A percentile compares a stretch with the other conserved stretches of the same genome.
Conservation (phyloP, 208 protist genomes). For the Wallacemonas sp. region DNA sequence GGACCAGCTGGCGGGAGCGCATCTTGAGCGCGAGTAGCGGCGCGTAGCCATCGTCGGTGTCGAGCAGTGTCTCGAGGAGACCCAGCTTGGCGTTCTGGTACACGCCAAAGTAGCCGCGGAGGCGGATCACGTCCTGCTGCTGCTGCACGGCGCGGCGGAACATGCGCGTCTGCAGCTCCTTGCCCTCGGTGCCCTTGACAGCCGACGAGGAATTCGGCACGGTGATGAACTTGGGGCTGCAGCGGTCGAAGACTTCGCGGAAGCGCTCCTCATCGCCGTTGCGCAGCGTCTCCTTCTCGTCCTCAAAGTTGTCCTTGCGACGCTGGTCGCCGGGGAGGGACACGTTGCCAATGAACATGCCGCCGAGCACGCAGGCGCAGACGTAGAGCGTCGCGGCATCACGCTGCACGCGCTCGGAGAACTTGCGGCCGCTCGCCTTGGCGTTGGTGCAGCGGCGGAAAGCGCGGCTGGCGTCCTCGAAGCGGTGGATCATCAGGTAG, state of each 20-base stretch:
- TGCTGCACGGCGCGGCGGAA: constrained; percentile 89
- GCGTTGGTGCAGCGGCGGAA: constrained; percentile 75
- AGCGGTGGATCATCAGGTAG: constrained; percentile 92
- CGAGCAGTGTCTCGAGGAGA: constrained; percentile 77
- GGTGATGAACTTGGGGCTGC: constrained; percentile 90
- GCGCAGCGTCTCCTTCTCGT: constrained; percentile 81
- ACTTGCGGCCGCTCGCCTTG: constrained; percentile 73
- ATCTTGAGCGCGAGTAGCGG: constrained; percentile 88
- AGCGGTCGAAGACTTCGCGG: constrained; percentile 89
- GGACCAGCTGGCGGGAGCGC: constrained; percentile 82
- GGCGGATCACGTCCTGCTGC: constrained; percentile 87
- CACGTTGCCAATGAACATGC: constrained; percentile 74
- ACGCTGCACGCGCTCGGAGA: constrained; percentile 83
- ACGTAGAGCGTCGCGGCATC: constrained; percentile 85
- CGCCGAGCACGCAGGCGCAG: constrained; percentile 81
- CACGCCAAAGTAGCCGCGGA: constrained; percentile 88
- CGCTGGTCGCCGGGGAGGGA: constrained; percentile 46
- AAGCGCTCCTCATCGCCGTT: constrained; percentile 88
- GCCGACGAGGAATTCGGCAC: constrained; percentile 47
- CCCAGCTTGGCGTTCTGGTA: constrained; percentile 89
- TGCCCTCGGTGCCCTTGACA: constrained; percentile 81
- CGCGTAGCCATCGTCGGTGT: constrained; percentile 79
- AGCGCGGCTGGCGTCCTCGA: constrained; percentile 82
- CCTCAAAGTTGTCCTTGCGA: constrained; percentile 69
- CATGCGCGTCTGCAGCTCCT: constrained; percentile 88